phyloP scores from a whole-genome alignment of 768 basidiomycete genomes.

The Basidioascus undulatus region DNA sequence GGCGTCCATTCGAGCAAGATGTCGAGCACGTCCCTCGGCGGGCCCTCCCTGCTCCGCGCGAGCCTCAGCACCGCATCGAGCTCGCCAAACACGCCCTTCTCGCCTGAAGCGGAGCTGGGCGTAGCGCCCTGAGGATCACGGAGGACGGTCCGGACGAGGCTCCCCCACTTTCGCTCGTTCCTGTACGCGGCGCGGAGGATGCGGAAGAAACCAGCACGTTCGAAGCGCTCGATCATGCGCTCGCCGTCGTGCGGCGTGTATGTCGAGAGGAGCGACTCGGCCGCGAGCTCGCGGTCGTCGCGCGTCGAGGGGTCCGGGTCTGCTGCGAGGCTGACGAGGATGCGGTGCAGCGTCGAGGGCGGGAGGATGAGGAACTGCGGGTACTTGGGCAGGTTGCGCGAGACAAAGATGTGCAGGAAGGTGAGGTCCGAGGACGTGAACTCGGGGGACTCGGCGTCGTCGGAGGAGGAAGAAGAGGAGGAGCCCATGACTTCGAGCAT shows the following conservation, averaged over 20 bases:
- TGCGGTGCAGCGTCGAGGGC: conserved; percentile 40
- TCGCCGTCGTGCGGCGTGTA: conserved; percentile 67
- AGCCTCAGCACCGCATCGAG: conserved; percentile 8
- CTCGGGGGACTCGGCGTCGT: conserved; percentile 9
- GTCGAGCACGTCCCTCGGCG: conserved; percentile 20
- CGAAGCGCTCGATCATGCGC: conserved; percentile 40
- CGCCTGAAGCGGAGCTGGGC: too few species aligned
- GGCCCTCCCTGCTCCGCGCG: not conserved
- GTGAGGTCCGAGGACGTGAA: conserved; percentile 41
- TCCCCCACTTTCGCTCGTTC: conserved; percentile 49
- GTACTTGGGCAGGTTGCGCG: conserved; percentile 91
- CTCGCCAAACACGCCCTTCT: too few species aligned
- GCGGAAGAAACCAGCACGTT: conserved; percentile 65
- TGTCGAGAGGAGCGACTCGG: conserved; percentile 73
- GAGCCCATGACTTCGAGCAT: conserved; percentile 41
- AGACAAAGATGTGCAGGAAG: conserved; percentile 83
- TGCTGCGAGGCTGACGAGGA: conserved; percentile 52
- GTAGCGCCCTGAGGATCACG: conserved; percentile 44
- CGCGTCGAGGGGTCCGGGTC: conserved; percentile 52
- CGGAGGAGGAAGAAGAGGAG: conserved; percentile 20
- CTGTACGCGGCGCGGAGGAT: conserved; percentile 63
- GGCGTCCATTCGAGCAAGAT: conserved; percentile 38
- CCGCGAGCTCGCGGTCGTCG: conserved; percentile 85
- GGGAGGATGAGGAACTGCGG: conserved; percentile 55
- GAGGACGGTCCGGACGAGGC: conserved; percentile 46